Evolutionary conservation across 352 stramenopile genomes (phyloP).

Genomic region (Pythium chondricola): DNA sequence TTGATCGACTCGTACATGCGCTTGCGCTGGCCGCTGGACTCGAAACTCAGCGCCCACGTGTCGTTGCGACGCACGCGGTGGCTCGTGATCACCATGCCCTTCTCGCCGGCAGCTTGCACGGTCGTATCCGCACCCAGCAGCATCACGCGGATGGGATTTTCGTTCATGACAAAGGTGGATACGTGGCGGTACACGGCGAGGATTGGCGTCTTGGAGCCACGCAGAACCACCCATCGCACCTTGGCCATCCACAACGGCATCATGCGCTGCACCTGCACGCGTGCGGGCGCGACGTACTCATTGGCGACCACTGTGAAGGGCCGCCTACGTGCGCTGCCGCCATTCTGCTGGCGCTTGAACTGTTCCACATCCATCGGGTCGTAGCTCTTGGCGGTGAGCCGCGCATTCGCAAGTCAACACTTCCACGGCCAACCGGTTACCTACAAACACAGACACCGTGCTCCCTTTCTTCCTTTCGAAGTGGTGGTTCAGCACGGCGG

Average conservation of each 20-base stretch:
- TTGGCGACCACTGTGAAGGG: slow-evolving; percentile 32
- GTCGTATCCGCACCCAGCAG: slow-evolving; percentile 42
- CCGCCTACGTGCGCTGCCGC: slow-evolving; percentile 5
- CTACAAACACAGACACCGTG: no score
- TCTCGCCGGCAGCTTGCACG: slow-evolving; percentile 36
- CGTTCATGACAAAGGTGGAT: slow-evolving; percentile 22
- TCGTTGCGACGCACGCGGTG: slow-evolving; percentile 48
- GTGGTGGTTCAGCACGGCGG: no score
- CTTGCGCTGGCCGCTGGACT: slow-evolving; percentile 31
- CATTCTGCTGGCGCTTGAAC: slow-evolving; percentile 15
- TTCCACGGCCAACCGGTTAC: no score
- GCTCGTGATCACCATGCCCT: slow-evolving; percentile 40
- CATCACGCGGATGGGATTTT: slow-evolving; percentile 42
- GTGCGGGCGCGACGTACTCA: slow-evolving; percentile 39
- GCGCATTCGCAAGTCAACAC: no score
- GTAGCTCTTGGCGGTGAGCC: no score
- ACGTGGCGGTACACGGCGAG: slow-evolving; percentile 45
- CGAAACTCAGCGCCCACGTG: slow-evolving; percentile 44
- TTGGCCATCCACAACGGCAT: slow-evolving; percentile 50
- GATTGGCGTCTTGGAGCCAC: slow-evolving; percentile 52
- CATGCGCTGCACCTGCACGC: slow-evolving; percentile 41
- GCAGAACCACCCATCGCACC: slow-evolving; percentile 48
- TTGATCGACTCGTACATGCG: slow-evolving; percentile 47
- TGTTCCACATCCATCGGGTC: slow-evolving; percentile 10
- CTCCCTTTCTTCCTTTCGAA: no score